Evolutionary conservation across 2,329 filamentous ascomycete species (phyloP), one percentile per base, ranked within the genome.

Genomic region (Lecanicillium sp.): DNA sequence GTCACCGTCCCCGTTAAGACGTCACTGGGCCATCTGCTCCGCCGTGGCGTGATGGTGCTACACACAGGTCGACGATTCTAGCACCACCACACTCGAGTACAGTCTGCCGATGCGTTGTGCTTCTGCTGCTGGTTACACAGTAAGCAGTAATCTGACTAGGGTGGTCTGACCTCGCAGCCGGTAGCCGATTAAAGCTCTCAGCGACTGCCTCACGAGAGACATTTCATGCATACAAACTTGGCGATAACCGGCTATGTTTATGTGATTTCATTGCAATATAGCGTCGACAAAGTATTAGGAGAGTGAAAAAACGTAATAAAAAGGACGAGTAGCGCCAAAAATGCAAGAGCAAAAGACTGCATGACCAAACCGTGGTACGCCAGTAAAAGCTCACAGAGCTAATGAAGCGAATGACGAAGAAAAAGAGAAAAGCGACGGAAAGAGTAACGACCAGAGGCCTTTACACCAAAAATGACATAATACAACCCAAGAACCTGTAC

Each of bases 131-230:
- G 9, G 4, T 11, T 19, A 36, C 9, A 39, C 32, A 46, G 44
- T 46, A 46, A 46, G 44, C 44, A 39, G 44, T 38, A 39, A 39
- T 46, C 44, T 46, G 44, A 46, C 44, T 6, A 29, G 43, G 20
- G 30, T 23, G 12, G 14, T 19, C 20, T n/a, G 33, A 20, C 43
- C 23, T 20, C 44, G 26, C 35, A 37, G 21, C 23, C 43, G 35
- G 36, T 32, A 26, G 27, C 35, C 35, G 35, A 39, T 32, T 26
- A 46, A 17, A 35, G 5, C 11, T n/a, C 19, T 17, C n/a, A 11
- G 8, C 12, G 4, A 8, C 26, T 14, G 15, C 3, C 8, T 39
- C 19, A 32, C n/a, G n/a, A n/a, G n/a, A n/a, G n/a, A n/a, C n/a
- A n/a, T n/a, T n/a, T n/a, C n/a, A n/a, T n/a, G n/a, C n/a, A n/a